Evolutionary conservation across 129 eudicot genomes (phyloP), one percentile per base, ranked within the genome.

Genomic region (Centaurea solstitialis): DNA sequence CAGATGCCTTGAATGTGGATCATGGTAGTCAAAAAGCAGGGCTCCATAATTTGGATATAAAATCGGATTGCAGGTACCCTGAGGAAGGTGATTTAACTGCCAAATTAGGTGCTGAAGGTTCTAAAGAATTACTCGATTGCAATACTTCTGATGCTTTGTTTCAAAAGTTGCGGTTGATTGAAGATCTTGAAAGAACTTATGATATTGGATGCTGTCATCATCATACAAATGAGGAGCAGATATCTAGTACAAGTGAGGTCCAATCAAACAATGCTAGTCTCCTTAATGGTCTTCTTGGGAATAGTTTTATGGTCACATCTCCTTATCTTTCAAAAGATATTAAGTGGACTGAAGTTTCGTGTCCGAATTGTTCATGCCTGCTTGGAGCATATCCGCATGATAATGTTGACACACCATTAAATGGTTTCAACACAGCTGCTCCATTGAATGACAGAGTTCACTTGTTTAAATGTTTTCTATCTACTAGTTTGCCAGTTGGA

Each of bases 331-430:
- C 99, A 22, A 92, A 95, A 82, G 98, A 91, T 50, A 81, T 95
- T 77, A 82, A 73, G 64, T 95, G 98, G 99, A 62, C 64, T 68
- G 91, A 91, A 67, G 80, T 87, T 74, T 74, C 75, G 33, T 95
- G 99, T 73, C 99, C 94, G 33, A 79, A 89, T 61, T 95, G 99
- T 83, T 95, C 93, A 7, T 88, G 85, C 85, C 80, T 88, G 43
- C 79, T 95, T 82, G 99, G 99, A 77, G 93, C 94, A 59, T 95
- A 89, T 69, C 99, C 99, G 8, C 83, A 83, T 79, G 84, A 79
- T 80, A 84, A 76, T 47, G 79, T 81, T 70, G 24, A 68, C 41
- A 82, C 72, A 12, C 80, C 90, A 57, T 7, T 2, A 30, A 23
- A 80, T n/a, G 85, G 82, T 69, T 67, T 65, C 66, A 78, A 68